These are phyloP conservation scores for Alternaria infectoria DNA, from an alignment of 2,329 filamentous ascomycete genomes.

Conservation along the genomic window DNA sequence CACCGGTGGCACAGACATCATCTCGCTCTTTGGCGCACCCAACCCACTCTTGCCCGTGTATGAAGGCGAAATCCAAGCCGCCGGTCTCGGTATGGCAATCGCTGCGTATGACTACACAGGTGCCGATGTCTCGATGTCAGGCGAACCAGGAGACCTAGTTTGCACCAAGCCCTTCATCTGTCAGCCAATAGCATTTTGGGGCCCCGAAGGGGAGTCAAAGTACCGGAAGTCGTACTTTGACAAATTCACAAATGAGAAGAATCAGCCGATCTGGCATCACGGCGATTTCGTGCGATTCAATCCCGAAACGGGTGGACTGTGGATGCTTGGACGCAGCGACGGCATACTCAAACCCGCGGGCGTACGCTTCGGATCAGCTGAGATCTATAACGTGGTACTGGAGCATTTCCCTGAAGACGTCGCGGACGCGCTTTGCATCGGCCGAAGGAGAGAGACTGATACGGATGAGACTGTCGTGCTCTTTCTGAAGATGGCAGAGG, in stretches of 20 bases:
- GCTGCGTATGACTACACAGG: slow-evolving; percentile 61
- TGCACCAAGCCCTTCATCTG: slow-evolving; percentile 87
- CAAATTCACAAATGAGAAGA: slow-evolving; percentile 64
- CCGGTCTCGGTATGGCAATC: slow-evolving; percentile 59
- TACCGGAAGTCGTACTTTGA: slow-evolving; percentile 90
- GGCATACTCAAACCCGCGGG: slow-evolving; percentile 92
- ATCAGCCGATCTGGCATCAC: slow-evolving; percentile 79
- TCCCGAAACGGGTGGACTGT: slow-evolving; percentile 73
- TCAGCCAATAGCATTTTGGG: slow-evolving; percentile 91
- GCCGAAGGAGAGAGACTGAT: slow-evolving; percentile 73
- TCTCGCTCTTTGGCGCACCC: slow-evolving; percentile 89
- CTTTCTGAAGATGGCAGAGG: slow-evolving; percentile 78
- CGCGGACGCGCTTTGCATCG: slow-evolving; percentile 87
- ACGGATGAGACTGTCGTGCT: slow-evolving; percentile 85
- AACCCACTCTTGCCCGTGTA: slow-evolving; percentile 62
- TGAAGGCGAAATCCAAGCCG: slow-evolving; percentile 58
- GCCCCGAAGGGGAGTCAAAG: slow-evolving; percentile 71
- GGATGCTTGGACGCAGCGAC: slow-evolving; percentile 92
- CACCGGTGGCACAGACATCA: slow-evolving; percentile 95
- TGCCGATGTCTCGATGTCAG: slow-evolving; percentile 63
- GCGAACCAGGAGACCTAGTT: slow-evolving; percentile 84
- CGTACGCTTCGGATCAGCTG: slow-evolving; percentile 88
- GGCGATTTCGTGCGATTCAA: slow-evolving; percentile 86
- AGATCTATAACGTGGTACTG: slow-evolving; percentile 95
- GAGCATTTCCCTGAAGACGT: slow-evolving; percentile 80